Evolutionary conservation across 306 rosid genomes (phyloP).

Genomic region (Prosopis cineraria): DNA sequence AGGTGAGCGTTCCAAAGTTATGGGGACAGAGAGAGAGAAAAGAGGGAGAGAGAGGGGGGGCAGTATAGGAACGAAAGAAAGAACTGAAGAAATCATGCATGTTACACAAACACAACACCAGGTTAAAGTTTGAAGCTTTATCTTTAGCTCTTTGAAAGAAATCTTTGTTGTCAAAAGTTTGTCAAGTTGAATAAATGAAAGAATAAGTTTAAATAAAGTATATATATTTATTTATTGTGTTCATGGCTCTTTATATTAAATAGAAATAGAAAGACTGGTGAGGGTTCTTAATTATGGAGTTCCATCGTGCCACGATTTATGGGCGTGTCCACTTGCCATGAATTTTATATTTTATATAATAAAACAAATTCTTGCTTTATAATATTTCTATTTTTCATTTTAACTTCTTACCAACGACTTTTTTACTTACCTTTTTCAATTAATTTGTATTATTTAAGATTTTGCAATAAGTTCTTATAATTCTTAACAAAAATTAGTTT

Average conservation of each 20-base stretch:
- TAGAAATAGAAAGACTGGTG: neutral
- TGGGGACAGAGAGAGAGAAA: constrained; percentile 24
- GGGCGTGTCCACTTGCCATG: neutral
- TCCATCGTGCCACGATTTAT: neutral
- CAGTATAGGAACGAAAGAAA: constrained; percentile 20
- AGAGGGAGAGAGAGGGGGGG: neutral
- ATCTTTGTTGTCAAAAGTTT: neutral
- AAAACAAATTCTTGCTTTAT: too few species aligned
- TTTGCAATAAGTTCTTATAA: neutral
- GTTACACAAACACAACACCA: constrained; percentile 23
- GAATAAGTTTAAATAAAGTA: neutral
- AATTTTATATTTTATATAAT: neutral
- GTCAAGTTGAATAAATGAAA: neutral
- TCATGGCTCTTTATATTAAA: too few species aligned
- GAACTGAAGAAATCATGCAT: constrained; percentile 40
- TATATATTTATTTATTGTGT: neutral
- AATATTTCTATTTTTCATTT: too few species aligned
- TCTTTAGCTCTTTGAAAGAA: constrained; percentile 4
- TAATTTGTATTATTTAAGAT: neutral
- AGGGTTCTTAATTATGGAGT: neutral
- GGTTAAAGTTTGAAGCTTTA: constrained; percentile 14
- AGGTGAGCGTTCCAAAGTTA: constrained; percentile 42
- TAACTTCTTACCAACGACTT: too few species aligned
- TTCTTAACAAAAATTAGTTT: neutral
- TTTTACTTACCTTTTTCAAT: constrained; percentile 9